Conservation (phyloP, 495 filamentous ascomycete genomes). For the Penicillium parvum region DNA sequence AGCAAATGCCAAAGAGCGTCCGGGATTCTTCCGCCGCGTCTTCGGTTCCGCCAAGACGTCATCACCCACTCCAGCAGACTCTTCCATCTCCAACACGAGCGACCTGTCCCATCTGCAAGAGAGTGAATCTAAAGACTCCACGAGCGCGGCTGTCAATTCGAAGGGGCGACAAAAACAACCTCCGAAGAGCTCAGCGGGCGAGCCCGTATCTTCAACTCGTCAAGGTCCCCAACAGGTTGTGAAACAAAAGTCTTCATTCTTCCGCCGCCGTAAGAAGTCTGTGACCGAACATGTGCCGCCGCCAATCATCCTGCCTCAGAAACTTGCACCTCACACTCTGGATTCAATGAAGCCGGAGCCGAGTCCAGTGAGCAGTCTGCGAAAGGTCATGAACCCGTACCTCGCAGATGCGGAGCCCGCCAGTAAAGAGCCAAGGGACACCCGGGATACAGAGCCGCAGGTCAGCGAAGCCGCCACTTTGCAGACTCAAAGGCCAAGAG, state of each 20-base stretch:
- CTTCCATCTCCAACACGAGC: conserved; percentile 10
- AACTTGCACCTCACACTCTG: conserved; percentile 23
- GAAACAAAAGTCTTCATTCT: conserved; percentile 92
- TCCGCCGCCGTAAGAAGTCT: conserved; percentile 88
- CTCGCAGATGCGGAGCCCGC: conserved; percentile 37
- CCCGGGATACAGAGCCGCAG: conserved; percentile 18
- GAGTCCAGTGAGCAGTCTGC: conserved; percentile 85
- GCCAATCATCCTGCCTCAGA: conserved; percentile 43
- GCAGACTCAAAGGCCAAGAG: conserved; percentile 23
- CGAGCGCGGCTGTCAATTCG: conserved; percentile 12
- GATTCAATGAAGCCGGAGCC: conserved; percentile 40
- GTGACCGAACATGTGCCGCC: conserved; percentile 51
- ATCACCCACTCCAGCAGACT: conserved; percentile 20
- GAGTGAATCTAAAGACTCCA: conserved; percentile 22
- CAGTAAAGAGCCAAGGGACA: conserved; percentile 20
- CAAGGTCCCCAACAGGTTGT: conserved; percentile 53
- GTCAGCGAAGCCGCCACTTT: conserved; percentile 13
- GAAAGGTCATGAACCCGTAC: conserved; percentile 88
- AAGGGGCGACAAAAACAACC: conserved; percentile 25
- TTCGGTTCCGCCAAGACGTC: conserved; percentile 59
- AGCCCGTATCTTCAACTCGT: conserved; percentile 36
- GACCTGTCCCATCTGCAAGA: conserved; percentile 29
- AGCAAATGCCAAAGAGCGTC: conserved; percentile 56
- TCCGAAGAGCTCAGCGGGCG: conserved; percentile 21
- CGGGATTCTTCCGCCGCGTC: conserved; percentile 87